A percentile compares a stretch with the other conserved stretches of the same genome.
Conservation (phyloP, 2,329 filamentous ascomycete genomes). For the Aspergillus fischeri region DNA sequence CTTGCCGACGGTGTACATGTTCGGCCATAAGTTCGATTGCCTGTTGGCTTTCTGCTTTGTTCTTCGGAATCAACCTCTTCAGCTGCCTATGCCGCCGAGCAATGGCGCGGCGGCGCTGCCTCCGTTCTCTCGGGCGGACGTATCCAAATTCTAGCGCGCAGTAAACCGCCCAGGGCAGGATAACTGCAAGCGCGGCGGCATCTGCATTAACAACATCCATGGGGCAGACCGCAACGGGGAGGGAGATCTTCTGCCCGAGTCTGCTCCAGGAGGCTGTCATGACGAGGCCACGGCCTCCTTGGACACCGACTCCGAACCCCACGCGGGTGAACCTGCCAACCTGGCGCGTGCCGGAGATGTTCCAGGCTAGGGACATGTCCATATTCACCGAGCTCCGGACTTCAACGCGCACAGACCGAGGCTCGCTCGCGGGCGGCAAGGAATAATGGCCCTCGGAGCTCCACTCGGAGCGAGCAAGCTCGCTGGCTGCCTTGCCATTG, state of each 20-base stretch:
- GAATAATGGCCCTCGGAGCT: conserved; percentile 38
- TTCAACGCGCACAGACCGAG: conserved; percentile 33
- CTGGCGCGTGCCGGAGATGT: conserved; percentile 32
- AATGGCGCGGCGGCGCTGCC: conserved; percentile 30
- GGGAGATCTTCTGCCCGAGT: conserved; percentile 36
- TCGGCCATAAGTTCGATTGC: conserved; percentile 40
- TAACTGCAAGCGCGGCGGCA: conserved; percentile 31
- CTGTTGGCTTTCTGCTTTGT: conserved; percentile 34
- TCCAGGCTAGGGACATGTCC: conserved; percentile 31
- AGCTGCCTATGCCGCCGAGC: conserved; percentile 36
- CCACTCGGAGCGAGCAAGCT: conserved; percentile 37
- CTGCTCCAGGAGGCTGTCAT: conserved; percentile 39
- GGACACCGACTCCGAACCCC: conserved; percentile 38
- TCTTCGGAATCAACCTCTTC: conserved; percentile 32
- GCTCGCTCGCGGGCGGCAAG: conserved; percentile 23
- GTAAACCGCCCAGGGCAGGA: conserved; percentile 39
- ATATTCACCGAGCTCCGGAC: conserved; percentile 23
- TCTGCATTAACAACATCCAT: conserved; percentile 30
- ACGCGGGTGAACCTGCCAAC: conserved; percentile 37
- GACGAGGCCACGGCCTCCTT: conserved; percentile 30
- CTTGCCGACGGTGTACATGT: conserved; percentile 36
- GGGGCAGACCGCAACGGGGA: conserved; percentile 38
- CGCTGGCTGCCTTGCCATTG: conserved; percentile 28
- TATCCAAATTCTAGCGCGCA: conserved; percentile 40
- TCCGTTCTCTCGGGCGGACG: conserved; percentile 36